Base-by-base conservation (phyloP, 139 green algal genomes). In the Coelastrella sp. region DNA sequence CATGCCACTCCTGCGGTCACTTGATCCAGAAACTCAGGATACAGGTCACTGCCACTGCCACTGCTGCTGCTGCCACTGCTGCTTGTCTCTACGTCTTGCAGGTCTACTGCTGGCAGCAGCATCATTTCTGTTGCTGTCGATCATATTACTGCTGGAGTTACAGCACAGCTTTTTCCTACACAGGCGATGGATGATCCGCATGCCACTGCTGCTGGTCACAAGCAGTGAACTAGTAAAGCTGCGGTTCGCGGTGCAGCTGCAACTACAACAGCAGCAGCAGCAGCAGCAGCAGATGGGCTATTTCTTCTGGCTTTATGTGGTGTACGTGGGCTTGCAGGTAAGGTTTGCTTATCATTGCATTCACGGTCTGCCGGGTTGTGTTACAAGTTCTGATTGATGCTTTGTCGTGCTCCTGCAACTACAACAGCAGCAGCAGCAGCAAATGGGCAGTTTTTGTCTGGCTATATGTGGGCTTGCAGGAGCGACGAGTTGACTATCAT, bases 251-350 rank as follows among this genome's bases (percentile, higher is more conserved):
- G n/a, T 84, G 54, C 85, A 81, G 73, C 54, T 73, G 57, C 5
- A 89, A 5, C 17, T 89, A 22, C 58, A 87, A 23, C 58, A 56
- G 32, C 32, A 47, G 32, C 32, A 47, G 32, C 32, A 74, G 81
- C 17, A 47, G 16, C 19, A 77, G 58, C 7, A 74, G 81, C 17
- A 13, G n/a, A 76, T 71, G 54, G 85, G 59, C 73, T 90, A 90
- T 22, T 90, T 90, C 73, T 90, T 90, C 85, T 83, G 85, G 85
- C 22, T 90, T 57, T 90, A 90, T 77, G 58, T 60, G 19, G 32
- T 23, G 4, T 90, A 84, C 20, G 85, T 84, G 56, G 74, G 19
- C 4, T 4, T 73, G 22, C 84, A 89, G 71, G 84, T 89, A 58
- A 57, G 14, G 14, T 11, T 61, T 61, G 7, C 14, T 64, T 22